Conservation (phyloP, 805 yeast genomes). For the Saturnispora galanensis region DNA sequence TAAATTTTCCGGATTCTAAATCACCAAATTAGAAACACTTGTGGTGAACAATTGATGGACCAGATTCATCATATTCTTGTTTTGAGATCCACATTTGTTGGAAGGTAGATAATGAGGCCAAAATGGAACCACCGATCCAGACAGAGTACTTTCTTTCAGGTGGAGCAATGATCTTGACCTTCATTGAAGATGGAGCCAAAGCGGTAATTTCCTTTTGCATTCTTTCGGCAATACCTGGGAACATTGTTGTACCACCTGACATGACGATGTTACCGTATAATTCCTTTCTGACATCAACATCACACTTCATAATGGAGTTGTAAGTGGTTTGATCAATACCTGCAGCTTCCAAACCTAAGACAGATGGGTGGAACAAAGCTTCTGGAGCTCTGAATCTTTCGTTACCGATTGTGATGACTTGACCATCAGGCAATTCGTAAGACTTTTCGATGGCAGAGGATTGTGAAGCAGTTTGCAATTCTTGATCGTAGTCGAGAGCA, state of each 20-base stretch:
- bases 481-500: constrained; percentile 98
- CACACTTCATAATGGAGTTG: constrained; percentile 96
- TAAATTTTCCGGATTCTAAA: no score
- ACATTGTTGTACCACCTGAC: constrained; percentile 99
- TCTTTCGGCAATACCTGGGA: constrained; percentile 99
- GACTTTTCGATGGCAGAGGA: constrained; percentile 97
- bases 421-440: constrained; percentile 99
- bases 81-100: constrained; percentile 99
- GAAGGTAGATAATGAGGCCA: constrained; percentile 98
- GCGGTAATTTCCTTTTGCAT: constrained; percentile 99
- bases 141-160: constrained; percentile 99
- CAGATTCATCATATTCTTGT: constrained; percentile 99
- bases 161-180: constrained; percentile 98
- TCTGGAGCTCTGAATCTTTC: constrained; percentile 99
- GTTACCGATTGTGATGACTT: constrained; percentile 98
- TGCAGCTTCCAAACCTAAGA: constrained; percentile 81
- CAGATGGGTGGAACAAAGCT: constrained; percentile 98
- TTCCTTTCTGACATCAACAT: constrained; percentile 97
- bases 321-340: constrained; percentile 98
- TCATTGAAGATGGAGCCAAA: constrained; percentile 99
- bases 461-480: constrained; percentile 98
- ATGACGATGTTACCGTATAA: constrained; percentile 98
- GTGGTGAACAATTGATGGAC: constrained; percentile 98
- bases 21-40: constrained; percentile 62
- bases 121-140: constrained; percentile 99